phyloP scores from a whole-genome alignment of 2,329 filamentous ascomycete species.

The Pseudopithomyces chartarum region DNA sequence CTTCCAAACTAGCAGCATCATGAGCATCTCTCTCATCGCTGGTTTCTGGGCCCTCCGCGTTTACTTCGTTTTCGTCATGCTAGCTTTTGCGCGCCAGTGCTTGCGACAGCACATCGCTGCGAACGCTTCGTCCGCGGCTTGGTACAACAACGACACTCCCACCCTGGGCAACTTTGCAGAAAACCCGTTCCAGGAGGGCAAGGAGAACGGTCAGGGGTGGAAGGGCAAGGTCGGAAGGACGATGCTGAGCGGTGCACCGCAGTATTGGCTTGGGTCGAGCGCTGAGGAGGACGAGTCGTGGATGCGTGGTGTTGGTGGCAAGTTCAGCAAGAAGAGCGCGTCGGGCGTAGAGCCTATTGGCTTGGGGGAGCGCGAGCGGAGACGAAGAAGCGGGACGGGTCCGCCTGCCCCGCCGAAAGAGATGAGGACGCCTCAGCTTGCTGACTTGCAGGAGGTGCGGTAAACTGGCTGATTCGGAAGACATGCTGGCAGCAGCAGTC shows the following conservation, averaged over 20 bases:
- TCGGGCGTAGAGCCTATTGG: slow-evolving; percentile 49
- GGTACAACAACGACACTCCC: slow-evolving; percentile 45
- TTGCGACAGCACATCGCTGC: slow-evolving; percentile 69
- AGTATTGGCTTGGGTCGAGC: slow-evolving; percentile 78
- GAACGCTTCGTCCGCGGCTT: slow-evolving; percentile 50
- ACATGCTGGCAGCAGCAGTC: neutral
- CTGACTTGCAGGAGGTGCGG: slow-evolving; percentile 22
- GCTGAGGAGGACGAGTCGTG: slow-evolving; percentile 66
- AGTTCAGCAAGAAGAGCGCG: slow-evolving; percentile 58
- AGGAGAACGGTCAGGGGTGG: slow-evolving; percentile 79
- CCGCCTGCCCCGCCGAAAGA: slow-evolving; percentile 49
- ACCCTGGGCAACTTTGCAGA: slow-evolving; percentile 57
- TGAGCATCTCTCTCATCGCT: slow-evolving; percentile 78
- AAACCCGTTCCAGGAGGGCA: slow-evolving; percentile 71
- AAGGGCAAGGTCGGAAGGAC: slow-evolving; percentile 76
- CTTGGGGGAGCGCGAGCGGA: slow-evolving; percentile 62
- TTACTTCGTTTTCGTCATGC: slow-evolving; percentile 84
- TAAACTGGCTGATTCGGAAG: slow-evolving; percentile 5
- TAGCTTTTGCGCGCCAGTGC: slow-evolving; percentile 79
- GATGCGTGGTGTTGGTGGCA: slow-evolving; percentile 66
- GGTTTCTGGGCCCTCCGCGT: slow-evolving; percentile 75
- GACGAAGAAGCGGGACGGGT: slow-evolving; percentile 66
- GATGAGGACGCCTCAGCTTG: slow-evolving; percentile 15
- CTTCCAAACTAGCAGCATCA: slow-evolving; percentile 69
- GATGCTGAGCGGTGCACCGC: slow-evolving; percentile 74